These are phyloP conservation scores for Ceriops decandra DNA, from an alignment of 345 rosid species.

Conservation along the genomic window DNA sequence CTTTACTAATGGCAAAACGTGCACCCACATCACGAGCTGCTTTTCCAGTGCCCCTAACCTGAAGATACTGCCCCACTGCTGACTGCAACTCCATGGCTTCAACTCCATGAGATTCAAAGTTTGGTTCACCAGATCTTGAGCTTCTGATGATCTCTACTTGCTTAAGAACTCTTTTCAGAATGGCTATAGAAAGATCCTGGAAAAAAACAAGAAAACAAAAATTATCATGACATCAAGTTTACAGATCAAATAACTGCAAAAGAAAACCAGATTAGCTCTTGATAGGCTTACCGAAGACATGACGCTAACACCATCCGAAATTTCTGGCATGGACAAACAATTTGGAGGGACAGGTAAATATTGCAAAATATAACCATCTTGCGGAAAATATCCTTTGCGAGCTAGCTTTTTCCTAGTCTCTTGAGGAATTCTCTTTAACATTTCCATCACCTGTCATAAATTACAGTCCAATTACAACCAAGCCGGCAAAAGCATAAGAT, in stretches of 20 bases:
- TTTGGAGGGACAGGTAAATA: constrained; percentile 93
- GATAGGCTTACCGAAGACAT: constrained; percentile 78
- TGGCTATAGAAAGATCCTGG: constrained; percentile 73
- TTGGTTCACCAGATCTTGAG: constrained; percentile 77
- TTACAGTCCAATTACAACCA: not conserved
- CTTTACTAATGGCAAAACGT: constrained; percentile 55
- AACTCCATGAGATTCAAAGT: constrained; percentile 73
- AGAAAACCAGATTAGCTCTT: constrained; percentile 3
- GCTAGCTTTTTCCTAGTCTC: constrained; percentile 70
- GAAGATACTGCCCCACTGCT: constrained; percentile 70
- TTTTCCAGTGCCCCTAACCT: constrained; percentile 76
- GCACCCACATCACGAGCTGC: constrained; percentile 56
- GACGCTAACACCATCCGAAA: constrained; percentile 72
- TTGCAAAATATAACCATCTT: constrained; percentile 76
- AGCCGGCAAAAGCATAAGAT: not conserved
- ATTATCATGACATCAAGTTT: not conserved
- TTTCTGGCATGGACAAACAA: constrained; percentile 84
- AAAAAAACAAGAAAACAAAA: constrained; percentile 18
- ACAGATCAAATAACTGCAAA: constrained; percentile 5
- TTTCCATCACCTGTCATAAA: constrained; percentile 60
- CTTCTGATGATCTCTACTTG: constrained; percentile 59
- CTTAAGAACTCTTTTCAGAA: constrained; percentile 77
- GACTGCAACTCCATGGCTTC: constrained; percentile 70
- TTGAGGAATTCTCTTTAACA: constrained; percentile 60
- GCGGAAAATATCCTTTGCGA: constrained; percentile 81